A percentile compares a stretch with the other conserved stretches of the same genome.
phyloP scores from a whole-genome alignment of 495 filamentous ascomycete genomes.

The Penicillium ochrochloron region DNA sequence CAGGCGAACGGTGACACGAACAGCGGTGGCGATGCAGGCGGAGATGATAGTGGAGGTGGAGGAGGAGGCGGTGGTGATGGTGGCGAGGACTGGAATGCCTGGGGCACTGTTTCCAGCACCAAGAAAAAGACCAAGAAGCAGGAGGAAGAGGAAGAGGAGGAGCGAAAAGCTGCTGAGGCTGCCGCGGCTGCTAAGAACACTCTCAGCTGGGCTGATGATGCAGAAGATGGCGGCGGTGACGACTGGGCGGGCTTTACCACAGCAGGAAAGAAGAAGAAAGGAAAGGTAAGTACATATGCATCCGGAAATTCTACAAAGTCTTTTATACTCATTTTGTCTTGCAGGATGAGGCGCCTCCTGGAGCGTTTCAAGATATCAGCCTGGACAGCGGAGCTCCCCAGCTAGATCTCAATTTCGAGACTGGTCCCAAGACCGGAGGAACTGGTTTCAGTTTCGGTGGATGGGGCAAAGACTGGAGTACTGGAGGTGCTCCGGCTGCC shows the following conservation, averaged over 20 bases:
- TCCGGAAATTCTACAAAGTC: not conserved
- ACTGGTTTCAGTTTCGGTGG: constrained; percentile 48
- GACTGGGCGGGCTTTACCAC: constrained; percentile 44
- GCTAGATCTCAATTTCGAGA: constrained; percentile 51
- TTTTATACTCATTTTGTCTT: constrained; percentile 6
- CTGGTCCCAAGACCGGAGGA: constrained; percentile 36
- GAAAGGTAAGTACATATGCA: constrained; percentile 40
- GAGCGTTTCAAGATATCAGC: constrained; percentile 52
- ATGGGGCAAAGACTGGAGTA: constrained; percentile 51
- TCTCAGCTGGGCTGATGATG: constrained; percentile 53
- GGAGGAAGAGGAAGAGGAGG: constrained; percentile 45
- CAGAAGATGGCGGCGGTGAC: constrained; percentile 33
- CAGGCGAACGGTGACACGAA: constrained; percentile 31
- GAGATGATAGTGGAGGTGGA: constrained; percentile 35
- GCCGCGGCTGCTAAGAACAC: constrained; percentile 34
- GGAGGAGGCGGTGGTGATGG: constrained; percentile 34
- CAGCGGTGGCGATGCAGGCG: constrained; percentile 40
- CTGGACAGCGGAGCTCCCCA: constrained; percentile 48
- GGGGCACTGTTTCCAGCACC: constrained; percentile 40
- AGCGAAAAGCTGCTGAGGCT: constrained; percentile 40
- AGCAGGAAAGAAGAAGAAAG: constrained; percentile 54
- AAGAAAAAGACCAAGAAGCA: constrained; percentile 51
- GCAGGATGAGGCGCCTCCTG: constrained; percentile 36
- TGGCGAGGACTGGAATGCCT: constrained; percentile 46
- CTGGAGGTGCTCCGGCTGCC: constrained; percentile 27